phyloP scores from a whole-genome alignment of 208 protist species.

The Wallacemonas sp. region DNA sequence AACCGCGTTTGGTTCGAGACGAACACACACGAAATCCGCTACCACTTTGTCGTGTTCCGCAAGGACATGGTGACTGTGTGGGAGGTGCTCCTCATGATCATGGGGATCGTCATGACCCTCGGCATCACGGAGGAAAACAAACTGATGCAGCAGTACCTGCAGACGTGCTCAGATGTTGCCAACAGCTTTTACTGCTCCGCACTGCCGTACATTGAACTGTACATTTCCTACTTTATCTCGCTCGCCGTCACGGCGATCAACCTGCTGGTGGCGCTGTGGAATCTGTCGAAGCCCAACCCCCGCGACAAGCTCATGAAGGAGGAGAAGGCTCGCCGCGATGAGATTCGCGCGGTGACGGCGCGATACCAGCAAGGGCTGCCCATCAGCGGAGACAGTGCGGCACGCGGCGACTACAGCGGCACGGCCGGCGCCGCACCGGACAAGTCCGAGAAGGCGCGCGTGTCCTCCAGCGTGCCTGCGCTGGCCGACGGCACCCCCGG shows the following conservation, averaged over 20 bases:
- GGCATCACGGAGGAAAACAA: constrained; percentile 47
- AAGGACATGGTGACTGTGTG: constrained; percentile 82
- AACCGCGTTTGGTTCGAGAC: constrained; percentile 75
- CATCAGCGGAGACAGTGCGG: neutral
- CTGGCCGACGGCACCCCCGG: too few relatives aligned
- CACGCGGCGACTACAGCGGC: constrained; percentile 10
- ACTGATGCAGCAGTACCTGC: constrained; percentile 65
- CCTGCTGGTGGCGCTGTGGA: constrained; percentile 43
- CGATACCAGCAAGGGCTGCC: constrained; percentile 18
- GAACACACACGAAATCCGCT: constrained; percentile 73
- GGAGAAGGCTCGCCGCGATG: constrained; percentile 30
- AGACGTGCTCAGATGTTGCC: constrained; percentile 24
- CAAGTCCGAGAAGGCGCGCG: neutral
- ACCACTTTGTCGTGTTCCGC: constrained; percentile 83
- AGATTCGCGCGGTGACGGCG: constrained; percentile 20
- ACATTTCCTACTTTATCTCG: constrained; percentile 66
- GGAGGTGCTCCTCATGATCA: constrained; percentile 66
- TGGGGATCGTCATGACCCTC: constrained; percentile 53
- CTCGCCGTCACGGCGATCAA: constrained; percentile 48
- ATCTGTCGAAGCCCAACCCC: constrained; percentile 63
- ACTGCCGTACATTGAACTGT: constrained; percentile 64
- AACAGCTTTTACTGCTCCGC: constrained; percentile 42
- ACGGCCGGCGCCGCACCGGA: neutral
- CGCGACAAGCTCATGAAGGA: constrained; percentile 47
- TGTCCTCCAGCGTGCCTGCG: neutral